Evolutionary conservation across 2,329 filamentous ascomycete species (phyloP).

Genomic region (Didymella glomerata): DNA sequence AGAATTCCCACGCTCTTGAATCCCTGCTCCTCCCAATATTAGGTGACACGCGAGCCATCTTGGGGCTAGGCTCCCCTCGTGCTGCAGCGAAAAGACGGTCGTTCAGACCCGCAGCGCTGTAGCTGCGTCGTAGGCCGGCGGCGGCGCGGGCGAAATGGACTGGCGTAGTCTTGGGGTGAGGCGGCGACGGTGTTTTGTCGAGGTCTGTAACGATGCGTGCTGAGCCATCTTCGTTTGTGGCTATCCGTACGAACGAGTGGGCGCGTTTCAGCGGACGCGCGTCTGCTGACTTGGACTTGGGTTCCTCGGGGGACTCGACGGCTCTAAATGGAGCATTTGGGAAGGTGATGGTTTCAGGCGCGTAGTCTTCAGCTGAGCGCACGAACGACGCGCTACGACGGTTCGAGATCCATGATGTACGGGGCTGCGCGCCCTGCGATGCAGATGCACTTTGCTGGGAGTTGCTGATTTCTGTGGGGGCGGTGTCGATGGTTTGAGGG

Average conservation of each 20-base stretch:
- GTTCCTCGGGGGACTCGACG: slow-evolving; percentile 54
- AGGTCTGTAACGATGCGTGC: slow-evolving; percentile 81
- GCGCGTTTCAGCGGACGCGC: slow-evolving; percentile 51
- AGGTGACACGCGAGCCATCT: slow-evolving; percentile 59
- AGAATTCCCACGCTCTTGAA: slow-evolving; percentile 89
- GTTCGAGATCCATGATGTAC: slow-evolving; percentile 56
- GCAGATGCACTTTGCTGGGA: slow-evolving; percentile 44
- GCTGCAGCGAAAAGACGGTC: slow-evolving; percentile 45
- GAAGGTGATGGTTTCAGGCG: slow-evolving; percentile 43
- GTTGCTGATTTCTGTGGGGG: slow-evolving; percentile 38
- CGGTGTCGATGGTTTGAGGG: slow-evolving; percentile 34
- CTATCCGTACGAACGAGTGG: slow-evolving; percentile 73
- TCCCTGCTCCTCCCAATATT: slow-evolving; percentile 80
- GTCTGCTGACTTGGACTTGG: slow-evolving; percentile 55
- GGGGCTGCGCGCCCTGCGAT: slow-evolving; percentile 45
- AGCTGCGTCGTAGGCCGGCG: slow-evolving; percentile 72
- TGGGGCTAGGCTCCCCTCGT: slow-evolving; percentile 42
- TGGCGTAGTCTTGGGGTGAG: slow-evolving; percentile 61
- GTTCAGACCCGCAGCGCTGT: slow-evolving; percentile 66
- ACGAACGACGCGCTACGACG: slow-evolving; percentile 55
- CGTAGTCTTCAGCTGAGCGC: slow-evolving; percentile 45
- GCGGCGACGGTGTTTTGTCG: slow-evolving; percentile 74
- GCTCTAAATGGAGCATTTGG: slow-evolving; percentile 35
- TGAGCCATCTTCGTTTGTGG: slow-evolving; percentile 86
- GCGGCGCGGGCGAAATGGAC: slow-evolving; percentile 47